phyloP scores from a whole-genome alignment of 1,139 yeast genomes.

The Nakaseomyces nivariensis region DNA sequence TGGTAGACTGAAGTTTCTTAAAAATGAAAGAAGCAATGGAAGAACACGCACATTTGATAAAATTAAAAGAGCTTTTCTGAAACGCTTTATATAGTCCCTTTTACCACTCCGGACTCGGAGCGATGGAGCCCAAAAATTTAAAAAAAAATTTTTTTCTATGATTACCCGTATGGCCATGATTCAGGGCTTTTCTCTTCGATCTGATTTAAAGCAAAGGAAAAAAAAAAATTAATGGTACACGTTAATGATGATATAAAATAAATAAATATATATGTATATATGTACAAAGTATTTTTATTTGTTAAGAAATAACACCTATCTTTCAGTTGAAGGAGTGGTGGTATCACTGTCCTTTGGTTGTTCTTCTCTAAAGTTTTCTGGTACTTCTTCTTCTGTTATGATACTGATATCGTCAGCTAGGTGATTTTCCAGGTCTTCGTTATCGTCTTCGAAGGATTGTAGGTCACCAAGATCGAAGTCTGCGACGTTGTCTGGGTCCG shows the following conservation, averaged over 20 bases:
- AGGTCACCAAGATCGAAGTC: conserved; percentile 73
- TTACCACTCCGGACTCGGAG: no score
- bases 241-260: neutral
- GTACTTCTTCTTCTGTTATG: conserved; percentile 14
- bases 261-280: neutral
- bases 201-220: no score
- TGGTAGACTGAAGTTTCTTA: neutral
- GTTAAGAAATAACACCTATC: no score
- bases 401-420: conserved; percentile 15
- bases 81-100: neutral
- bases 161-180: neutral
- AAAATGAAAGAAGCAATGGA: neutral
- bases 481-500: conserved; percentile 63
- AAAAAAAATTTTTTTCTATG: neutral
- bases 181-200: neutral
- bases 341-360: neutral
- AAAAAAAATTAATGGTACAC: no score
- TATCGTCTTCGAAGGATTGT: conserved; percentile 36
- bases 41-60: neutral
- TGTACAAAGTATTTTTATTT: neutral
- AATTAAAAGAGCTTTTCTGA: neutral
- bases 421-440: conserved; percentile 18
- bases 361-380: conserved; percentile 1
- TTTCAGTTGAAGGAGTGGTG: neutral
- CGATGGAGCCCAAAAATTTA: no score